These are phyloP conservation scores for Avena eriantha DNA, from an alignment of 176 grass and related monocot genomes.

Conservation along the genomic window DNA sequence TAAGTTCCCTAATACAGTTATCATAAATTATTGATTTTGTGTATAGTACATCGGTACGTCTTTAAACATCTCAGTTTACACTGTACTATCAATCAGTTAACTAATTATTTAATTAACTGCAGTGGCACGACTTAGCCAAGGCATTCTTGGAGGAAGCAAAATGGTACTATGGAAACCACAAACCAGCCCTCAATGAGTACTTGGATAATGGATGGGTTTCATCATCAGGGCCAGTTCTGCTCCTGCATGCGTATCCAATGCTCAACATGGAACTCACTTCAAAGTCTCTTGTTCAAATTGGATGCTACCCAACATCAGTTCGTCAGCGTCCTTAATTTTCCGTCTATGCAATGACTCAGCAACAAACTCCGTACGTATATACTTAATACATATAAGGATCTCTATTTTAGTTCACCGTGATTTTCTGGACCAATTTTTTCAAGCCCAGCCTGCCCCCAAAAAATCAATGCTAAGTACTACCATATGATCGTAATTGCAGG, in stretches of 20 bases:
- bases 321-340: conserved; percentile 43
- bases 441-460: too few species aligned
- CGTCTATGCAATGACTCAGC: conserved; percentile 59
- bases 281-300: not conserved
- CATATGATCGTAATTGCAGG: conserved; percentile 5
- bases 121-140: conserved; percentile 50
- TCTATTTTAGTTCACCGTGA: too few species aligned
- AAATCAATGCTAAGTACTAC: too few species aligned
- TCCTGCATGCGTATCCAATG: conserved; percentile 37
- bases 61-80: not conserved
- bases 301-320: conserved; percentile 39
- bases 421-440: too few species aligned
- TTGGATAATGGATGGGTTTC: conserved; percentile 55
- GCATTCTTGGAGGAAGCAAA: conserved; percentile 51
- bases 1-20: not conserved
- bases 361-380: conserved; percentile 29
- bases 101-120: not conserved
- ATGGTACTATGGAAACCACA: conserved; percentile 37
- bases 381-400: too few species aligned
- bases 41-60: not conserved
- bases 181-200: conserved; percentile 43
- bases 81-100: not conserved
- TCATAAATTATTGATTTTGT: too few species aligned
- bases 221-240: conserved; percentile 1
- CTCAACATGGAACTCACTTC: conserved; percentile 2